Conservation (phyloP, 805 yeast genomes). For the Teunomyces panamensis region DNA sequence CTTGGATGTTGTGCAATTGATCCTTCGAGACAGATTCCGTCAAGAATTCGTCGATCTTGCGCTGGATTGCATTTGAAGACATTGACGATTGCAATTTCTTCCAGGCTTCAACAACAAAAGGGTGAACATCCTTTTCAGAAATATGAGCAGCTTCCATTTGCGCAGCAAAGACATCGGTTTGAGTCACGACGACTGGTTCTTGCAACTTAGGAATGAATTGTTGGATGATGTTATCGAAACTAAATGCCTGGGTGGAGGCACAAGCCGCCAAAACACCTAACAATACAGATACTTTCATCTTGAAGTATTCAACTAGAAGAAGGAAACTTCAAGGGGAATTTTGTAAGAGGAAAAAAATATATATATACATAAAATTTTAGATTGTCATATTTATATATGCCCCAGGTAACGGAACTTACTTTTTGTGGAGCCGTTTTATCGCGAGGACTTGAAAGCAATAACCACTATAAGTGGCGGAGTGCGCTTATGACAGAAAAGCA, state of each 20-base stretch:
- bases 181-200: neutral
- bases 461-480: neutral
- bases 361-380: neutral
- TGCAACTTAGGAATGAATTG: neutral
- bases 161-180: slow-evolving; percentile 1
- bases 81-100: slow-evolving; percentile 10
- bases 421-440: neutral
- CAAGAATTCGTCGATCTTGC: slow-evolving; percentile 8
- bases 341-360: neutral
- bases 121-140: neutral
- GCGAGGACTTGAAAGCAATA: neutral
- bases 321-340: neutral
- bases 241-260: neutral
- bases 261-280: slow-evolving; percentile 1
- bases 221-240: neutral
- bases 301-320: neutral
- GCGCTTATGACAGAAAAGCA: neutral
- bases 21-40: slow-evolving; percentile 5
- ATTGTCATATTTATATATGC: neutral
- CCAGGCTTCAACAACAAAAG: slow-evolving; percentile 13
- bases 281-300: neutral
- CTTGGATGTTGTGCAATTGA: slow-evolving; percentile 9
- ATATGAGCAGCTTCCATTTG: neutral
- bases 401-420: neutral
- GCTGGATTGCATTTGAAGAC: slow-evolving; percentile 7